Evolutionary conservation across 345 rosid genomes (phyloP).

Genomic region (Salix arbutifolia): DNA sequence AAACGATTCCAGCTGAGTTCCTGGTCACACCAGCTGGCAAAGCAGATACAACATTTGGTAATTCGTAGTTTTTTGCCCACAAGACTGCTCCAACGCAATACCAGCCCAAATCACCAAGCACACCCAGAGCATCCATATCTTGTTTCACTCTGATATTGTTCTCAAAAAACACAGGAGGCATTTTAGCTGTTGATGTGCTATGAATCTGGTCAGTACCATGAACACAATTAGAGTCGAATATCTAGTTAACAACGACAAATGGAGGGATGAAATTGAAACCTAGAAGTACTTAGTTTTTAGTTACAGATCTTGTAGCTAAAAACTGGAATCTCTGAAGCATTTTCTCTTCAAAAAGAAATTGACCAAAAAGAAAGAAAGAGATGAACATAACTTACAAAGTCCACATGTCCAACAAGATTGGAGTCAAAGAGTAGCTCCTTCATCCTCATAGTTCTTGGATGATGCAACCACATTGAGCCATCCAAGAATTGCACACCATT

Average conservation of each 20-base stretch:
- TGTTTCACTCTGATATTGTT: conserved; percentile 37
- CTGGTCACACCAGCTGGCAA: conserved; percentile 34
- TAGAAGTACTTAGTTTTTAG: too few relatives aligned
- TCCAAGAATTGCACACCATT: conserved; percentile 79
- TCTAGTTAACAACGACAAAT: too few relatives aligned
- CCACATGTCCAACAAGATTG: conserved; percentile 37
- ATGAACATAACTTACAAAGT: conserved; percentile 15
- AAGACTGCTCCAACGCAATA: conserved; percentile 55
- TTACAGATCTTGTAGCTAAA: too few relatives aligned
- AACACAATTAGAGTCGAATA: neutral
- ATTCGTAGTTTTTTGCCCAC: conserved; percentile 53
- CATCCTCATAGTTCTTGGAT: conserved; percentile 55
- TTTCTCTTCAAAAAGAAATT: too few relatives aligned
- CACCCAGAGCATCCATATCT: conserved; percentile 57
- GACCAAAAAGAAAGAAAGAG: neutral
- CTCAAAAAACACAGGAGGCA: conserved; percentile 27
- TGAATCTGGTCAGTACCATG: conserved; percentile 28
- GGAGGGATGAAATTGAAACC: too few relatives aligned
- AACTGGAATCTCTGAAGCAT: too few relatives aligned
- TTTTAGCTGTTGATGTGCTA: conserved; percentile 37
- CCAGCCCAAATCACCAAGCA: conserved; percentile 69
- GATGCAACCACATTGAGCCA: conserved; percentile 70
- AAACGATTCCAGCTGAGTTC: conserved; percentile 51
- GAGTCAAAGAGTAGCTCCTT: conserved; percentile 44
- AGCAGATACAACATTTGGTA: conserved; percentile 50